These are phyloP conservation scores for Heteromeles arbutifolia DNA, from an alignment of 306 rosid species.

Conservation along the genomic window DNA sequence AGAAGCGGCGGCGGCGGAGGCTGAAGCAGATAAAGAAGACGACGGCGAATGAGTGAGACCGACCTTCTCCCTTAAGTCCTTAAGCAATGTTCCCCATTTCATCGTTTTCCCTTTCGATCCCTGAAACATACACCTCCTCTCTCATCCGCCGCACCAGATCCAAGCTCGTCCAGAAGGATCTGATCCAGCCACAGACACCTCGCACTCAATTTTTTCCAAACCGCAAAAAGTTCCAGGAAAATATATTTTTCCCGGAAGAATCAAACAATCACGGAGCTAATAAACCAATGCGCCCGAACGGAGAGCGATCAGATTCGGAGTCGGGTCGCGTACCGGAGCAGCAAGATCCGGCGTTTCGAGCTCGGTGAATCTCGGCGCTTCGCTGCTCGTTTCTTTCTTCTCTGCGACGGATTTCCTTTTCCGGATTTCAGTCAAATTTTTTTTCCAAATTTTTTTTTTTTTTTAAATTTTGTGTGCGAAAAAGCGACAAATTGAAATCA, in stretches of 20 bases:
- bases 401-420: neutral
- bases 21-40: conserved; percentile 32
- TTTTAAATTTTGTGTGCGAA: neutral
- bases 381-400: conserved; percentile 12
- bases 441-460: neutral
- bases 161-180: conserved; percentile 37
- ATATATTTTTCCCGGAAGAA: neutral
- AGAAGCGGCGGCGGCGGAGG: conserved; percentile 31
- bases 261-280: conserved; percentile 26
- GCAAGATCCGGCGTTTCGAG: conserved; percentile 48
- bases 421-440: neutral
- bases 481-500: neutral
- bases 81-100: conserved; percentile 98
- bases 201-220: neutral
- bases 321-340: conserved; percentile 15
- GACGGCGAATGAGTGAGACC: conserved; percentile 65
- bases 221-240: conserved; percentile 1
- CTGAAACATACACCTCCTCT: conserved; percentile 45
- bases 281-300: conserved; percentile 14
- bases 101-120: conserved; percentile 67
- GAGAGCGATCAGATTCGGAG: conserved; percentile 38
- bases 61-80: conserved; percentile 98
- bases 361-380: conserved; percentile 14
- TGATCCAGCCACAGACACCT: conserved; percentile 18
- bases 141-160: conserved; percentile 85